Evolutionary conservation across 2,329 filamentous ascomycete genomes (phyloP).

Genomic region (Fusarium sp.): DNA sequence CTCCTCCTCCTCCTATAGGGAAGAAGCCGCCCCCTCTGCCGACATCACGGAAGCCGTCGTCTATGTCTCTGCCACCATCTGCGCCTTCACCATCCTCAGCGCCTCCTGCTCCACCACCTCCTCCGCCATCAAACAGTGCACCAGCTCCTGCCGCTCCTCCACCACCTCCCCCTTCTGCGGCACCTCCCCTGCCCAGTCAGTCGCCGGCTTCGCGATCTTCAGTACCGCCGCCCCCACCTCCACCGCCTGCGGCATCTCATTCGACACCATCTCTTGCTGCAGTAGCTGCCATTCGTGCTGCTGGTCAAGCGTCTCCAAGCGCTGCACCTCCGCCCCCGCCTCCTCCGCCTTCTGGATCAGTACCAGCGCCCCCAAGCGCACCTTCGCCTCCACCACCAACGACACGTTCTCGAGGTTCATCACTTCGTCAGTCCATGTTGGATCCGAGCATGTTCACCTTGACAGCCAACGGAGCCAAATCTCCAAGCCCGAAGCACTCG

Average conservation of each 20-base stretch:
- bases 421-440: conserved; percentile 72
- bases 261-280: conserved; percentile 56
- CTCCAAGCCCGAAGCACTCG: conserved; percentile 58
- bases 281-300: conserved; percentile 60
- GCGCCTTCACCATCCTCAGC: conserved; percentile 49
- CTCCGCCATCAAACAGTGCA: conserved; percentile 56
- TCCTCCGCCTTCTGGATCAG: conserved; percentile 49
- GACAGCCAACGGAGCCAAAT: conserved; percentile 70
- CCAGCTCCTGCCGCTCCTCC: conserved; percentile 58
- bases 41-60: conserved; percentile 69
- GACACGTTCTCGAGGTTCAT: conserved; percentile 58
- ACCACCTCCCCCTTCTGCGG: conserved; percentile 53
- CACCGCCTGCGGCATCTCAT: conserved; percentile 35
- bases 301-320: conserved; percentile 56
- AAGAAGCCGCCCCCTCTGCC: conserved; percentile 79
- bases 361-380: conserved; percentile 50
- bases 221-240: conserved; percentile 48
- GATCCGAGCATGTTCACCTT: conserved; percentile 84
- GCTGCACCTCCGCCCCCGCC: conserved; percentile 55
- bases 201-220: conserved; percentile 50
- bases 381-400: conserved; percentile 56
- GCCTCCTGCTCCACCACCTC: conserved; percentile 55
- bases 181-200: conserved; percentile 55
- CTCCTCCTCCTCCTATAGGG: conserved; percentile 81
- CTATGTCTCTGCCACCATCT: conserved; percentile 51